Evolutionary conservation across 2,329 filamentous ascomycete genomes (phyloP).

Genomic region (Curvularia sp.): DNA sequence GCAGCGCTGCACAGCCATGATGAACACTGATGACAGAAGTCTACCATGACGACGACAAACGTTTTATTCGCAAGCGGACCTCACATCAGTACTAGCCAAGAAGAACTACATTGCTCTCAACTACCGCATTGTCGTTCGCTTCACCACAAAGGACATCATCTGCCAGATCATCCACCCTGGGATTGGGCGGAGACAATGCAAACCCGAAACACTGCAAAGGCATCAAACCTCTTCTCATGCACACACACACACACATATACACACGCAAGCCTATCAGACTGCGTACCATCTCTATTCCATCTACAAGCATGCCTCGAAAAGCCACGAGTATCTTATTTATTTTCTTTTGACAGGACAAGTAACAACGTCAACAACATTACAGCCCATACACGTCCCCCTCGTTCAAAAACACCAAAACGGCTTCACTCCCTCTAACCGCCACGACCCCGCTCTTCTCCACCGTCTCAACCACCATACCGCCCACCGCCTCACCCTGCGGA

Average conservation of each 20-base stretch:
- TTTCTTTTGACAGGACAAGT: too few relatives aligned
- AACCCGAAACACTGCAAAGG: not conserved
- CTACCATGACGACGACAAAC: not conserved
- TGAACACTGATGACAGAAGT: too few relatives aligned
- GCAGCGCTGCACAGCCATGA: not conserved
- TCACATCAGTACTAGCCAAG: too few relatives aligned
- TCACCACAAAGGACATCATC: too few relatives aligned
- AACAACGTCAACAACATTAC: not conserved
- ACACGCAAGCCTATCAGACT: too few relatives aligned
- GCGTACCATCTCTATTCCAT: too few relatives aligned
- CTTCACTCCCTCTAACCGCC: conserved; percentile 15
- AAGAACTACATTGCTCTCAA: too few relatives aligned
- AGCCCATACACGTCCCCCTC: conserved; percentile 10
- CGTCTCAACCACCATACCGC: conserved; percentile 10
- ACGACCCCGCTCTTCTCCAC: conserved; percentile 5
- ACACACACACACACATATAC: too few relatives aligned
- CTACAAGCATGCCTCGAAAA: too few relatives aligned
- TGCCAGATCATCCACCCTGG: too few relatives aligned
- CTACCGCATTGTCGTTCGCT: too few relatives aligned
- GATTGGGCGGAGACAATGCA: not conserved
- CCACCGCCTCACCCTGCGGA: conserved; percentile 12
- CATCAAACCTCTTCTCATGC: not conserved
- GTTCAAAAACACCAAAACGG: conserved; percentile 15
- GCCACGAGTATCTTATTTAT: too few relatives aligned
- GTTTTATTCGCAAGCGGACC: not conserved